phyloP scores from a whole-genome alignment of 1,139 yeast species.

The Kodamaea anthophila region DNA sequence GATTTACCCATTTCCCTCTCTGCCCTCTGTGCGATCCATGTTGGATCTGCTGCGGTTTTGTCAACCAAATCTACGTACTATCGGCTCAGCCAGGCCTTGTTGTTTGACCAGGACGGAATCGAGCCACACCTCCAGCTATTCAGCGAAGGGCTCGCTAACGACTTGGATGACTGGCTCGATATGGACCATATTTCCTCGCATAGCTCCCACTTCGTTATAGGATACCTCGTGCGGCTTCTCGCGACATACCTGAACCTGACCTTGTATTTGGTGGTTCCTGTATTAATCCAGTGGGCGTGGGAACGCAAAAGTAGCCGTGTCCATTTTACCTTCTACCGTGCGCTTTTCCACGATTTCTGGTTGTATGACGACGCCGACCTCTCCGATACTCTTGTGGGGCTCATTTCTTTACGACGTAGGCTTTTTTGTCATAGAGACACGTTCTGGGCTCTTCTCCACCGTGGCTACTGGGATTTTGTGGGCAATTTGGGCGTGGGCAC shows the following conservation, averaged over 20 bases:
- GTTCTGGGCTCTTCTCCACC: conserved; percentile 25
- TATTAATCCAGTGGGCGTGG: conserved; percentile 31
- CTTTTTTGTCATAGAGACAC: conserved; percentile 6
- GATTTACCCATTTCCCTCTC: conserved; percentile 14
- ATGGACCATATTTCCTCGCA: conserved; percentile 26
- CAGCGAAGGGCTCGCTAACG: conserved; percentile 22
- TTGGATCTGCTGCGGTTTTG: conserved; percentile 31
- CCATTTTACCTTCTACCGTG: conserved; percentile 9
- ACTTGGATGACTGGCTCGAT: conserved; percentile 35
- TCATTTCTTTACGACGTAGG: no score
- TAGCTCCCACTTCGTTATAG: conserved; percentile 22
- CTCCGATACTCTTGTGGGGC: conserved; percentile 3
- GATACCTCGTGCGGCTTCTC: conserved; percentile 31
- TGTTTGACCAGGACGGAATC: conserved; percentile 28
- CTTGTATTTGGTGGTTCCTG: conserved; percentile 29
- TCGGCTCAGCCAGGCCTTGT: conserved; percentile 24
- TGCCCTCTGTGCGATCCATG: conserved; percentile 22
- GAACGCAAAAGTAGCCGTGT: conserved; percentile 13
- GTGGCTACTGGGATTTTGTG: conserved; percentile 36
- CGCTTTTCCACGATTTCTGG: conserved; percentile 27
- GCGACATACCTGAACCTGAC: conserved; percentile 28
- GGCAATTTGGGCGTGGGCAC: conserved; percentile 7
- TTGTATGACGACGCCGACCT: conserved; percentile 16
- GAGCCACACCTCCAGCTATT: conserved; percentile 18
- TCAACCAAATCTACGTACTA: conserved; percentile 32